Conservation (phyloP, 2,329 filamentous ascomycete species). For the Aspergillus latus region DNA sequence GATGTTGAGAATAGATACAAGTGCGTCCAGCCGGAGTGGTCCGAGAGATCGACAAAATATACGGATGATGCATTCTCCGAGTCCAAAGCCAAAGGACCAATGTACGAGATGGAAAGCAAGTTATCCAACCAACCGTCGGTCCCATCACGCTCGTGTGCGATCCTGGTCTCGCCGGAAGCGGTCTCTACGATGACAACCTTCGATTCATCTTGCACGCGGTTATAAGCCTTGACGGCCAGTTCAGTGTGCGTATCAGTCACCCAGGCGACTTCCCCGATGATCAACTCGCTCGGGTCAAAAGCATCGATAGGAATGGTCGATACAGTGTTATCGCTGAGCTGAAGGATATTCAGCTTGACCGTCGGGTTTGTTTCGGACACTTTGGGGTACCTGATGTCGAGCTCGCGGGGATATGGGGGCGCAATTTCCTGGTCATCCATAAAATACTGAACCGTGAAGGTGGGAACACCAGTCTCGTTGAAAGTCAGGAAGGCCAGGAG, state of each 20-base stretch:
- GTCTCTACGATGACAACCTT: slow-evolving; percentile 62
- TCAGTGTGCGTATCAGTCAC: slow-evolving; percentile 61
- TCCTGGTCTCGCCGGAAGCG: slow-evolving; percentile 44
- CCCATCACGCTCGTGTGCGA: slow-evolving; percentile 59
- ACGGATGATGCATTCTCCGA: slow-evolving; percentile 26
- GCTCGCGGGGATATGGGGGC: slow-evolving; percentile 61
- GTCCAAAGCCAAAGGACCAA: slow-evolving; percentile 34
- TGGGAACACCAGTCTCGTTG: slow-evolving; percentile 70
- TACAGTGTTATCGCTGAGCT: slow-evolving; percentile 50
- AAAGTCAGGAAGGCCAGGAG: slow-evolving; percentile 85
- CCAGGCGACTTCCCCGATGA: slow-evolving; percentile 69
- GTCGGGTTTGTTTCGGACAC: slow-evolving; percentile 67
- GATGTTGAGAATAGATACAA: slow-evolving; percentile 63
- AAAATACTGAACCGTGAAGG: slow-evolving; percentile 66
- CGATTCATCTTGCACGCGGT: slow-evolving; percentile 66
- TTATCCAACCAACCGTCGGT: slow-evolving; percentile 63
- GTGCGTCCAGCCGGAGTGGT: slow-evolving; percentile 65
- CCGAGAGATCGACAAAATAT: slow-evolving; percentile 68
- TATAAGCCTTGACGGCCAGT: slow-evolving; percentile 65
- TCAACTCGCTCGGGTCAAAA: slow-evolving; percentile 60
- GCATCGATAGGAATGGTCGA: slow-evolving; percentile 54
- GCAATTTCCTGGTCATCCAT: slow-evolving; percentile 60
- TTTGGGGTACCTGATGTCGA: slow-evolving; percentile 68
- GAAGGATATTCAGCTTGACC: slow-evolving; percentile 60
- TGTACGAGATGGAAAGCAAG: slow-evolving; percentile 44